phyloP scores from a whole-genome alignment of 129 eudicot species.

The Ambrosia artemisiifolia region DNA sequence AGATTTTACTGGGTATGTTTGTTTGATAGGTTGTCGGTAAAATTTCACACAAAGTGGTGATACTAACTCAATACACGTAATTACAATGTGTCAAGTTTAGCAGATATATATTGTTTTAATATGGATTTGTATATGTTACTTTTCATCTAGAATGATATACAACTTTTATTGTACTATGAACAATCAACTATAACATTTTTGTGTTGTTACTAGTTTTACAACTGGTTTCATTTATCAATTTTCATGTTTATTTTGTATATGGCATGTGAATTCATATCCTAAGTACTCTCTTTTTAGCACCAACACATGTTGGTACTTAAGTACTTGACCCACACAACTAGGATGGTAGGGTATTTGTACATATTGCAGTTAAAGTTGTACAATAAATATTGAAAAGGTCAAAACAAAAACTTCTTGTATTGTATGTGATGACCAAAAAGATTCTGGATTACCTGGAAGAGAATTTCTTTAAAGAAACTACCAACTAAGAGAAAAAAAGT shows the following conservation, averaged over 20 bases:
- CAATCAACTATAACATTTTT: not conserved
- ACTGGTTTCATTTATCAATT: not conserved
- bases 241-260: not conserved
- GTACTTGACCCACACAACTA: slow-evolving; percentile 3
- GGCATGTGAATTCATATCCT: slow-evolving; percentile 1
- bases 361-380: not conserved
- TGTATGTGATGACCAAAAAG: slow-evolving; percentile 17
- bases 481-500: not conserved
- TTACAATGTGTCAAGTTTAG: no score
- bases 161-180: not conserved
- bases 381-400: slow-evolving; percentile 4
- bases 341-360: not conserved
- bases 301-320: not conserved
- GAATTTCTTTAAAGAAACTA: not conserved
- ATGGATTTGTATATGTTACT: not conserved
- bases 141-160: not conserved
- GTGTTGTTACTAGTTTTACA: not conserved
- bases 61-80: not conserved
- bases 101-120: not conserved
- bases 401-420: not conserved
- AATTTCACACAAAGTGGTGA: not conserved
- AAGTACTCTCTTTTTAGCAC: slow-evolving; percentile 8
- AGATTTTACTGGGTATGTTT: no score
- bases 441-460: slow-evolving; percentile 23
- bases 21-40: not conserved